Evolutionary conservation across 495 filamentous ascomycete species (phyloP).

Genomic region (Saxophila tyrrhenica): DNA sequence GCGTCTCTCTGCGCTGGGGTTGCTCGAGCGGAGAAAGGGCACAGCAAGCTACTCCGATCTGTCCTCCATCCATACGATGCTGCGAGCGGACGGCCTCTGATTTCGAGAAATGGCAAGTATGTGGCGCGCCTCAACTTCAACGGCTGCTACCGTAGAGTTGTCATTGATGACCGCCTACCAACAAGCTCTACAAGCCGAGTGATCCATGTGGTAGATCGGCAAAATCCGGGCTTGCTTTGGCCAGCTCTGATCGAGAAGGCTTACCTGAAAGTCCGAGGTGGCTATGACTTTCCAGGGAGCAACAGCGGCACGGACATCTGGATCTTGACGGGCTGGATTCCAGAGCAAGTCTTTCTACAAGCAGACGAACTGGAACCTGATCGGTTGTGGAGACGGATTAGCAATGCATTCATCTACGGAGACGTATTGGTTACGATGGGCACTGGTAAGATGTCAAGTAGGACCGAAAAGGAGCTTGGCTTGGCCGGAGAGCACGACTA

Average conservation of each 20-base stretch:
- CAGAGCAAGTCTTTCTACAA: conserved; percentile 86
- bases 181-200: conserved; percentile 57
- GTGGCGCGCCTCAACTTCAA: conserved; percentile 90
- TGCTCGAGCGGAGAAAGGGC: conserved; percentile 50
- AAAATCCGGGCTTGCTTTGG: conserved; percentile 66
- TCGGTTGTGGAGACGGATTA: conserved; percentile 68
- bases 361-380: conserved; percentile 62
- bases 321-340: conserved; percentile 89
- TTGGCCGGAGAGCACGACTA: conserved; percentile 88
- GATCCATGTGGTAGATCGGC: conserved; percentile 80
- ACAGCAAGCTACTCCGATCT: conserved; percentile 49
- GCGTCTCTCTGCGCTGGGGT: conserved; percentile 82
- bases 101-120: conserved; percentile 78
- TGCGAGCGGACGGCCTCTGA: conserved; percentile 38
- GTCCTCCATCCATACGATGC: conserved; percentile 64
- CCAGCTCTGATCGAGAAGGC: conserved; percentile 95
- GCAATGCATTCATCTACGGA: conserved; percentile 58
- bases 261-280: conserved; percentile 91
- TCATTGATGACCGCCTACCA: conserved; percentile 87
- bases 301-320: conserved; percentile 92
- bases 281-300: conserved; percentile 97
- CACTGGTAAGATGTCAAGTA: conserved; percentile 63
- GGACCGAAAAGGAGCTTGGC: conserved; percentile 68
- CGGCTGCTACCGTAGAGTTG: conserved; percentile 74
- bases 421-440: conserved; percentile 85